Evolutionary conservation across 768 basidiomycete genomes (phyloP).

Genomic region (Trametes cingulata): DNA sequence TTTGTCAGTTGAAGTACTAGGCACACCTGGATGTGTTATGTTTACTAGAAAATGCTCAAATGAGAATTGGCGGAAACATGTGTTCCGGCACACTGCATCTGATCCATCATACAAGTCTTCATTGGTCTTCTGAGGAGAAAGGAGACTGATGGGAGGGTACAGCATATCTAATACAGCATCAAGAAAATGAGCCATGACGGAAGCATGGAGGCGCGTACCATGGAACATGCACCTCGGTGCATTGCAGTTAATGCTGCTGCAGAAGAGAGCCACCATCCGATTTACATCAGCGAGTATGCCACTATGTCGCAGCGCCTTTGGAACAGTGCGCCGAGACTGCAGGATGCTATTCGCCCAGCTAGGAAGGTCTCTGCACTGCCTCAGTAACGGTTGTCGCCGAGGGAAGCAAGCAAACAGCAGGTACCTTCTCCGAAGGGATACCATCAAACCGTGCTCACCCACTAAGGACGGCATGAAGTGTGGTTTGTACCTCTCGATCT

Average conservation of each 20-base stretch:
- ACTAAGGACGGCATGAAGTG: neutral
- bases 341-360: neutral
- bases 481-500: slow-evolving; percentile 6
- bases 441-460: neutral
- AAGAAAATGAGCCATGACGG: too few relatives aligned
- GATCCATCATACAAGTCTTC: neutral
- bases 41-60: neutral
- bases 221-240: slow-evolving; percentile 43
- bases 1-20: neutral
- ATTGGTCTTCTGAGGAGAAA: neutral
- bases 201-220: too few relatives aligned
- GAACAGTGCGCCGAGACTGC: neutral
- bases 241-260: slow-evolving; percentile 48
- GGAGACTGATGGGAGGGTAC: too few relatives aligned
- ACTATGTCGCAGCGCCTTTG: too few relatives aligned
- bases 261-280: slow-evolving; percentile 40
- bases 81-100: neutral
- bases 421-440: neutral
- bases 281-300: slow-evolving; percentile 34
- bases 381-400: neutral
- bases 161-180: too few relatives aligned
- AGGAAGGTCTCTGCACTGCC: neutral
- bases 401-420: too few relatives aligned
- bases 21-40: neutral
- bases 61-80: neutral